Evolutionary conservation across 768 basidiomycete genomes (phyloP), one percentile per base, ranked within the genome.

Genomic region (Suillus subaureus): DNA sequence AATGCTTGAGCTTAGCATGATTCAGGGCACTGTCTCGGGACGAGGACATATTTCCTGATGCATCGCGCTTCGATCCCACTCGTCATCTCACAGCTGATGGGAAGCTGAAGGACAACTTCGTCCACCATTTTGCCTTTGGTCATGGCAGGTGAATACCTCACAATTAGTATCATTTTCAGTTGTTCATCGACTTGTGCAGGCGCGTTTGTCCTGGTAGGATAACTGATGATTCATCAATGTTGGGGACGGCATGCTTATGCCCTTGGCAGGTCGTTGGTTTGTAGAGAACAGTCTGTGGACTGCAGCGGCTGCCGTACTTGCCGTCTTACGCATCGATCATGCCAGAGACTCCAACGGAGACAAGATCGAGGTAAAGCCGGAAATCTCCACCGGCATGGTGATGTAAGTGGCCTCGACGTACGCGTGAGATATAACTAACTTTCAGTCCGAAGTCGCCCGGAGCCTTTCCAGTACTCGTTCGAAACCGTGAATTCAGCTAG

Each of bases 21-120:
- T 1, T 23, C 5, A 60, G 58, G 42, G 26, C 58, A 7, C 26
- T 60, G 58, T 60, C 58, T 60, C 58, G 42, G 18, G 58, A 60
- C 18, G 58, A 60, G n/a, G 26, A 60, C 28, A 4, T 40, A 12
- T 31, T 21, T 42, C 58, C 58, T 3, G 57, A 63, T n/a, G 39
- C 62, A 58, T 55, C 62, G 6, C 49, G 62, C 28, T 63, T 63
- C n/a, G 40, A 63, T 58, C 62, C 62, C 13, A 58, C 23, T 61
- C 62, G 62, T 7, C 26, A 63, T 42, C n/a, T 63, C 7, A 55
- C 28, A n/a, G 28, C 15, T 15, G 37, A 63, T 16, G 57, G 62
- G 35, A n/a, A 61, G n/a, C 37, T 63, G 58, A 60, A 60, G 26
- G 58, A 13, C 11, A 9, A 12, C 31, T 28, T 60, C 3, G 18